Conservation (phyloP, 768 basidiomycete species). For the Kwoniella pini region DNA sequence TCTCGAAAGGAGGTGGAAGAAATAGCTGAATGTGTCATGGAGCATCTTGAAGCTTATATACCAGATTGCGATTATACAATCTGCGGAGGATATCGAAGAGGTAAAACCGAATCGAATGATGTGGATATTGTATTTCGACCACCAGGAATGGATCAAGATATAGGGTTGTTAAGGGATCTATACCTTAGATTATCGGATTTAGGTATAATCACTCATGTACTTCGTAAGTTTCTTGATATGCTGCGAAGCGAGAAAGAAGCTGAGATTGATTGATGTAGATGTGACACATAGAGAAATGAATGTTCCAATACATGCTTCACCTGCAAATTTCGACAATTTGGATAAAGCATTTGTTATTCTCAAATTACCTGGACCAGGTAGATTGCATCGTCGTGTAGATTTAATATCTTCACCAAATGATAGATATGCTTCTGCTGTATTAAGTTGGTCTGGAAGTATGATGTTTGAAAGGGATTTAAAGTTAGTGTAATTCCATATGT, state of each 20-base stretch:
- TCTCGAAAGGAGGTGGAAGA: slow-evolving; percentile 74
- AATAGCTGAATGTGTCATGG: slow-evolving; percentile 68
- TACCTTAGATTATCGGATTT: slow-evolving; percentile 54
- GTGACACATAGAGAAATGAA: slow-evolving; percentile 51
- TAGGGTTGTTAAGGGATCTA: slow-evolving; percentile 65
- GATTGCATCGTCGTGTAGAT: slow-evolving; percentile 71
- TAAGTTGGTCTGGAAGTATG: slow-evolving; percentile 89
- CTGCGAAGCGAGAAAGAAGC: neutral
- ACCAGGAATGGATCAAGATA: slow-evolving; percentile 60
- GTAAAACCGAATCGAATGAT: slow-evolving; percentile 78
- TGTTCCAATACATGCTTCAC: slow-evolving; percentile 26
- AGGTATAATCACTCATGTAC: slow-evolving; percentile 75
- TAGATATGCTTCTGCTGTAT: slow-evolving; percentile 82
- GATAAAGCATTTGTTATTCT: slow-evolving; percentile 85
- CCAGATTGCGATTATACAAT: slow-evolving; percentile 73
- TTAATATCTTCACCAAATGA: slow-evolving; percentile 75
- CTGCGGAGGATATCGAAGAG: slow-evolving; percentile 82
- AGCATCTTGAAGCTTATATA: slow-evolving; percentile 65
- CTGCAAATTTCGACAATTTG: slow-evolving; percentile 71
- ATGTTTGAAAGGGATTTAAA: slow-evolving; percentile 84
- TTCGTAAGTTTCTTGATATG: slow-evolving; percentile 63
- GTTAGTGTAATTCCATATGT: too few species aligned
- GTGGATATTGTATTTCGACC: slow-evolving; percentile 88
- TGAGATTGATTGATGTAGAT: slow-evolving; percentile 58
- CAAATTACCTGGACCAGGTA: slow-evolving; percentile 60